phyloP scores from a whole-genome alignment of 2,329 filamentous ascomycete genomes.

The Mariannaea sp. region DNA sequence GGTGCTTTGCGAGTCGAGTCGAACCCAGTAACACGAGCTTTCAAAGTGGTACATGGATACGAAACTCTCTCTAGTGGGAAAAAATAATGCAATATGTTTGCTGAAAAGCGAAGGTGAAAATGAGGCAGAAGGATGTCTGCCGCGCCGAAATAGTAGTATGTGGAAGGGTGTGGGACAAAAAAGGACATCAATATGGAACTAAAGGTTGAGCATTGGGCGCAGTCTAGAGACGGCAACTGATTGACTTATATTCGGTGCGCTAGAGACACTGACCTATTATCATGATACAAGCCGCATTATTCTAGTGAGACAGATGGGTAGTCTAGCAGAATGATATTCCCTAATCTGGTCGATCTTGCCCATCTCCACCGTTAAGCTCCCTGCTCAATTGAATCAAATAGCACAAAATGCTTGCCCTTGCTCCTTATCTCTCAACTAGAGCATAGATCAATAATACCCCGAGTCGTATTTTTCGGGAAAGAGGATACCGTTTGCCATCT shows the following conservation, averaged over 20 bases:
- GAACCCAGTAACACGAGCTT: not conserved
- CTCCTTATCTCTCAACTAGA: not conserved
- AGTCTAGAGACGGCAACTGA: conserved; percentile 5
- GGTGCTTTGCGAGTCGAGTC: conserved; percentile 1
- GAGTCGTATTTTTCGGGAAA: conserved; percentile 47
- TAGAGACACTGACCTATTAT: not conserved
- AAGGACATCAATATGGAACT: conserved; percentile 24
- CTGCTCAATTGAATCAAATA: too few species aligned
- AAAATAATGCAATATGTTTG: too few species aligned
- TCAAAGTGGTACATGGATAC: not conserved
- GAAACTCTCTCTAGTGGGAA: not conserved
- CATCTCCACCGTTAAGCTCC: too few species aligned
- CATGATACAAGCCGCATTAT: not conserved
- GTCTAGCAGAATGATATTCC: not conserved
- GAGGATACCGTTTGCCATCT: conserved; percentile 47
- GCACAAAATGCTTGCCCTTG: too few species aligned
- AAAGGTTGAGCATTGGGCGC: conserved; percentile 24
- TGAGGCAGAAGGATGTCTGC: not conserved
- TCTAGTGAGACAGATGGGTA: not conserved
- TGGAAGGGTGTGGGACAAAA: conserved; percentile 6
- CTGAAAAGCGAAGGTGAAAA: not conserved
- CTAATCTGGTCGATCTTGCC: not conserved
- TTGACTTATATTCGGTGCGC: not conserved
- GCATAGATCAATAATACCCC: conserved; percentile 8
- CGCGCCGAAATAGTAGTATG: not conserved